A percentile compares a stretch with the other conserved stretches of the same genome.
phyloP scores from a whole-genome alignment of 257 asterid species.

The Gentiana dahurica region DNA sequence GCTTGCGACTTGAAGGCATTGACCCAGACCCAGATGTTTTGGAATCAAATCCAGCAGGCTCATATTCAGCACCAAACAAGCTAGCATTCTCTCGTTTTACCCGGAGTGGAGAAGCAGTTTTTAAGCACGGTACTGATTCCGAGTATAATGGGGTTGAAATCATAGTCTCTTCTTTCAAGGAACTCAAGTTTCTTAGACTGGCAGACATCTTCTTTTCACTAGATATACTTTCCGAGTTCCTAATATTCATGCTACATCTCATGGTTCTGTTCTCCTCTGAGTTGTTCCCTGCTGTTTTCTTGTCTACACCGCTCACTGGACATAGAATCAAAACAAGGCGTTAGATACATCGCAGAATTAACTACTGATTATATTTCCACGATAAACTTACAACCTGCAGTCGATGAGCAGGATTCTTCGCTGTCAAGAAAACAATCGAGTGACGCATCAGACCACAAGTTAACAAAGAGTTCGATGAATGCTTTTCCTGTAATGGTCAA shows the following conservation, averaged over 20 bases:
- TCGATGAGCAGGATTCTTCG: conserved; percentile 64
- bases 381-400: conserved; percentile 39
- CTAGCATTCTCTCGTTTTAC: conserved; percentile 9
- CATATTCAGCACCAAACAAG: conserved; percentile 7
- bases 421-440: conserved; percentile 29
- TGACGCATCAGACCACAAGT: conserved; percentile 12
- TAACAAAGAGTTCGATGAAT: background rate
- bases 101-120: conserved; percentile 4
- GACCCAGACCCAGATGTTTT: conserved; percentile 8
- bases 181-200: conserved; percentile 6
- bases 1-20: conserved; percentile 3
- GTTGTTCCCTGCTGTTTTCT: conserved; percentile 21
- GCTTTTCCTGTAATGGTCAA: conserved; percentile 7
- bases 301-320: conserved; percentile 40
- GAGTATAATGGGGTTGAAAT: conserved; percentile 11
- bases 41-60: conserved; percentile 5
- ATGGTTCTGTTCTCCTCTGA: conserved; percentile 11
- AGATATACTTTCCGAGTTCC: conserved; percentile 6
- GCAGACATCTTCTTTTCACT: conserved; percentile 6
- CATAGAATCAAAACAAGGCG: conserved; percentile 1
- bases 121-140: background rate
- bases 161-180: conserved; percentile 5
- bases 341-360: conserved; percentile 1
- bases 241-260: conserved; percentile 3
- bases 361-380: conserved; percentile 11